Evolutionary conservation across 2,329 filamentous ascomycete species (phyloP).

Genomic region (Aspergillus clavatus): DNA sequence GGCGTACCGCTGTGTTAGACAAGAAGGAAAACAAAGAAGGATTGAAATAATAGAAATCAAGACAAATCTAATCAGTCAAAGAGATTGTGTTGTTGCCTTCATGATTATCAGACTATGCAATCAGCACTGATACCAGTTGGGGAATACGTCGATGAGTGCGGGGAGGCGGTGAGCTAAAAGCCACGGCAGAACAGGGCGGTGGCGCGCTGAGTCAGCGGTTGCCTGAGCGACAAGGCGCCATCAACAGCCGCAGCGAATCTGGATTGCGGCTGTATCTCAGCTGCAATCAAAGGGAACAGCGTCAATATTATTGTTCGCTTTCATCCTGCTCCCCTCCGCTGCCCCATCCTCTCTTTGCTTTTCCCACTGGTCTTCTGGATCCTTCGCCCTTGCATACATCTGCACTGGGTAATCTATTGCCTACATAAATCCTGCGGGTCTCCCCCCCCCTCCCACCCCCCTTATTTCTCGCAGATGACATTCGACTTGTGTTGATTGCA

Average conservation of each 20-base stretch:
- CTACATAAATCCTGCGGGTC: constrained; percentile 19
- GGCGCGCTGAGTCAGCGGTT: constrained; percentile 32
- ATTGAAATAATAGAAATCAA: background rate
- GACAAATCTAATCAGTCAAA: background rate
- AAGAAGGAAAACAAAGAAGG: background rate
- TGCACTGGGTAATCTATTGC: constrained; percentile 8
- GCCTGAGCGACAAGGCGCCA: constrained; percentile 30
- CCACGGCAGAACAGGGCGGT: constrained; percentile 28
- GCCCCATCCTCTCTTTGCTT: background rate
- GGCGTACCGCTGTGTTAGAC: background rate
- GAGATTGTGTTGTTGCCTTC: background rate
- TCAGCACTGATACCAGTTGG: background rate
- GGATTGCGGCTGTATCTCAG: constrained; percentile 9
- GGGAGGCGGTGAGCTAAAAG: constrained; percentile 26
- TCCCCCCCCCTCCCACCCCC: constrained; percentile 8
- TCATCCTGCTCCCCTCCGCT: constrained; percentile 4
- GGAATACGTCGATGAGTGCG: constrained; percentile 4
- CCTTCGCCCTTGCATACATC: constrained; percentile 17
- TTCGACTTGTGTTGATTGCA: constrained; percentile 15
- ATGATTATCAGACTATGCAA: background rate
- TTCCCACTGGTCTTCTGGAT: background rate
- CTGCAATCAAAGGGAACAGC: constrained; percentile 1
- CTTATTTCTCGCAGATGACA: constrained; percentile 16
- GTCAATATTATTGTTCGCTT: constrained; percentile 12
- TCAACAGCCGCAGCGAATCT: constrained; percentile 24